phyloP scores from a whole-genome alignment of 1,139 yeast species.

The Schizosaccharomyces versatilis region DNA sequence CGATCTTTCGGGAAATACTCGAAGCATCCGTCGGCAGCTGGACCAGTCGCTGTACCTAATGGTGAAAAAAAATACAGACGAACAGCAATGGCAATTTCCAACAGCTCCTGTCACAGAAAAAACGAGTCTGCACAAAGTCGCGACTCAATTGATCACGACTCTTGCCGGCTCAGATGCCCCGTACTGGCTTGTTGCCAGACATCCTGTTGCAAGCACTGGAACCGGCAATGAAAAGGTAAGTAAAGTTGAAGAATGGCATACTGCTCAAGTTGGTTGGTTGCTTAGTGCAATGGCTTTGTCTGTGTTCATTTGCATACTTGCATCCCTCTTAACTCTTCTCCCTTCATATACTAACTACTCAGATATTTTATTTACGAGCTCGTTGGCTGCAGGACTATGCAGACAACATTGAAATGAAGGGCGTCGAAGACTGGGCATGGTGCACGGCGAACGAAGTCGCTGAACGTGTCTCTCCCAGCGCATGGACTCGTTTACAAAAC shows the following conservation, averaged over 20 bases:
- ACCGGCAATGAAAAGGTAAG: constrained; percentile 1
- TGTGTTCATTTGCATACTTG: neutral
- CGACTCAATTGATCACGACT: constrained; percentile 1
- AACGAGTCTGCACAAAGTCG: constrained; percentile 27
- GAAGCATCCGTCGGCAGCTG: constrained; percentile 56
- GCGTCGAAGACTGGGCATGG: constrained; percentile 44
- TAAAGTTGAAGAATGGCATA: neutral
- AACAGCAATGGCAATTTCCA: constrained; percentile 53
- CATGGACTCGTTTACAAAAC: constrained; percentile 15
- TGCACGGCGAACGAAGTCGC: constrained; percentile 58
- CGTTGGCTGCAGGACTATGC: constrained; percentile 80
- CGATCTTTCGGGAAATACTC: constrained; percentile 37
- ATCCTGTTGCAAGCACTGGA: constrained; percentile 36
- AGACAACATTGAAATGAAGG: constrained; percentile 25
- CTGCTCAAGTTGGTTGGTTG: neutral
- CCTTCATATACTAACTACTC: constrained; percentile 10
- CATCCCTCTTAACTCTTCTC: no score
- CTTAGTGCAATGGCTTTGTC: neutral
- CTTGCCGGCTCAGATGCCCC: constrained; percentile 40
- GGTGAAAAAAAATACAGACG: constrained; percentile 26
- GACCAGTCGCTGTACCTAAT: constrained; percentile 61
- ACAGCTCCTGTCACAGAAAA: constrained; percentile 26
- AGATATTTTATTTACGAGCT: constrained; percentile 59
- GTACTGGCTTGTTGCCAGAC: constrained; percentile 72
- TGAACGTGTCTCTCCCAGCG: constrained; percentile 30